Conservation (phyloP, 1,284 basidiomycete species). For the Ustilago xerochloae region DNA sequence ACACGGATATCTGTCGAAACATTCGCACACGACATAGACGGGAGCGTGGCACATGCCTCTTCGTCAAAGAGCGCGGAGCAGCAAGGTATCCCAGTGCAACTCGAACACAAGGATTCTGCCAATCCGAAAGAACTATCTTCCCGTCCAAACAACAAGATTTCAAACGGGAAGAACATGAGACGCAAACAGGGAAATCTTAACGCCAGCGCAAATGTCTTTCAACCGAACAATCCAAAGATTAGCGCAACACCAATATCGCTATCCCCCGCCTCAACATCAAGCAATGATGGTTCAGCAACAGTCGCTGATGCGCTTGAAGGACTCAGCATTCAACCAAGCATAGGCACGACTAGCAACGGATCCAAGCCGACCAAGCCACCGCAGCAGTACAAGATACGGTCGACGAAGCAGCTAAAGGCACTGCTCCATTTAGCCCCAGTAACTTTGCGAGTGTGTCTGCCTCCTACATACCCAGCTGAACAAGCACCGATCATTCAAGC, state of each 20-base stretch:
- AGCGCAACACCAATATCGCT: not conserved
- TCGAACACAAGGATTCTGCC: no score
- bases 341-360: not conserved
- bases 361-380: not conserved
- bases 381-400: not conserved
- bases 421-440: conserved; percentile 38
- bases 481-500: conserved; percentile 20
- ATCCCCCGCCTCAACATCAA: no score
- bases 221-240: not conserved
- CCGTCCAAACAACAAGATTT: not conserved
- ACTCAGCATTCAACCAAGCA: not conserved
- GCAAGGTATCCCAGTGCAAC: not conserved
- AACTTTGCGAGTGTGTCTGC: conserved; percentile 23
- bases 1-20: conserved; percentile 25
- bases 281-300: not conserved
- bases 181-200: conserved; percentile 7
- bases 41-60: not conserved
- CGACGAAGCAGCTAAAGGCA: conserved; percentile 9
- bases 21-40: not conserved
- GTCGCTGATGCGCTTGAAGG: not conserved
- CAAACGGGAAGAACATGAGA: not conserved
- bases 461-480: conserved; percentile 28
- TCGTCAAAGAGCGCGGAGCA: not conserved
- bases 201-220: conserved; percentile 23
- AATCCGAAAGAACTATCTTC: no score